phyloP scores from a whole-genome alignment of 805 yeast species.

The Lipomyces starkeyi region DNA sequence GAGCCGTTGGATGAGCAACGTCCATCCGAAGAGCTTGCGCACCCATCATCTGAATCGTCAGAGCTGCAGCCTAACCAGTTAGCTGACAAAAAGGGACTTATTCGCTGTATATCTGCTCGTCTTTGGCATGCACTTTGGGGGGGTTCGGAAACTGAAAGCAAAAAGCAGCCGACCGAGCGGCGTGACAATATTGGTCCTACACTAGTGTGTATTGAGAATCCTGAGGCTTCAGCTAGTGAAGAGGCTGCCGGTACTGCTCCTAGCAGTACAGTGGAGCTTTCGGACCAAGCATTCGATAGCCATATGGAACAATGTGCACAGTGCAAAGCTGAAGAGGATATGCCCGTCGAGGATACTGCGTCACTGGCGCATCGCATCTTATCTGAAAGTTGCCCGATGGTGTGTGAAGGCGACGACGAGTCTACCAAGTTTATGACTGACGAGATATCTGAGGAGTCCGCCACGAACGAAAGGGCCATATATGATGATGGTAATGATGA shows the following conservation, averaged over 20 bases:
- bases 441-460: neutral
- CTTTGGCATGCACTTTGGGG: slow-evolving; percentile 6
- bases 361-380: neutral
- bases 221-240: neutral
- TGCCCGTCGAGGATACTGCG: neutral
- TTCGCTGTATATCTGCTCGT: neutral
- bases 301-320: neutral
- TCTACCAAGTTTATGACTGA: neutral
- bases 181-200: no score
- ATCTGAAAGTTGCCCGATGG: neutral
- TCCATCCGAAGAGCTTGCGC: neutral
- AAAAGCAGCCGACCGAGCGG: neutral
- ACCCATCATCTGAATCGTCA: neutral
- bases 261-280: neutral
- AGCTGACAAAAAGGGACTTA: neutral
- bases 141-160: neutral
- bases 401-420: neutral
- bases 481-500: no score
- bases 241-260: neutral
- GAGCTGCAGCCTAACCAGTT: neutral
- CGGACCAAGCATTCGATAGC: neutral
- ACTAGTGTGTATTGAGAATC: neutral
- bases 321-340: neutral
- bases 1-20: neutral
- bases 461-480: no score